phyloP scores from a whole-genome alignment of 345 rosid genomes.

The Theobroma cacao region DNA sequence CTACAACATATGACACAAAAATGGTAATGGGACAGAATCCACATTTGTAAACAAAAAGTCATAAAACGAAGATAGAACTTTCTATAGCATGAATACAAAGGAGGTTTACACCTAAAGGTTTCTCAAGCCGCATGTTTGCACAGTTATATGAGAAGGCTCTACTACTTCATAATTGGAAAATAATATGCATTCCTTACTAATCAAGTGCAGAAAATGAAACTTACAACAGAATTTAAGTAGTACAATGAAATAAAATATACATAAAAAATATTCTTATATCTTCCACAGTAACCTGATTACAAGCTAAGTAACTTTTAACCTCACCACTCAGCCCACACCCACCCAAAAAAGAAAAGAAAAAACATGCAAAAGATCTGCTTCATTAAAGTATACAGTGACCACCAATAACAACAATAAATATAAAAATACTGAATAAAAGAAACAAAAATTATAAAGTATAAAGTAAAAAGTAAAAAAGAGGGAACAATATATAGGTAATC shows the following conservation, averaged over 20 bases:
- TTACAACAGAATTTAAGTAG: neutral
- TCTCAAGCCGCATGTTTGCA: neutral
- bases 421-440: neutral
- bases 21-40: neutral
- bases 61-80: neutral
- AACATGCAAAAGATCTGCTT: neutral
- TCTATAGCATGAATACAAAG: neutral
- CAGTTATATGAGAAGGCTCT: neutral
- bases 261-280: neutral
- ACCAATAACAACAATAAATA: neutral
- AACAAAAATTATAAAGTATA: neutral
- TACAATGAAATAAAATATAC: neutral
- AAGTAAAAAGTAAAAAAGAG: neutral
- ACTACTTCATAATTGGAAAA: neutral
- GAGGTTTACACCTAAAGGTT: neutral
- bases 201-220: neutral
- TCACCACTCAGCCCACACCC: neutral
- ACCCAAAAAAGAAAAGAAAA: neutral
- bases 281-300: neutral
- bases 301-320: neutral
- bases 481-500: neutral
- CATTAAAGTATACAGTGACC: neutral
- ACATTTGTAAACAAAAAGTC: neutral
- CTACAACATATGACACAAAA: constrained; percentile 32
- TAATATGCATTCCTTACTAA: neutral